A percentile compares a stretch with the other conserved stretches of the same genome.
These are phyloP conservation scores for Solanum chaucha DNA, from an alignment of 257 asterid genomes.

Conservation along the genomic window DNA sequence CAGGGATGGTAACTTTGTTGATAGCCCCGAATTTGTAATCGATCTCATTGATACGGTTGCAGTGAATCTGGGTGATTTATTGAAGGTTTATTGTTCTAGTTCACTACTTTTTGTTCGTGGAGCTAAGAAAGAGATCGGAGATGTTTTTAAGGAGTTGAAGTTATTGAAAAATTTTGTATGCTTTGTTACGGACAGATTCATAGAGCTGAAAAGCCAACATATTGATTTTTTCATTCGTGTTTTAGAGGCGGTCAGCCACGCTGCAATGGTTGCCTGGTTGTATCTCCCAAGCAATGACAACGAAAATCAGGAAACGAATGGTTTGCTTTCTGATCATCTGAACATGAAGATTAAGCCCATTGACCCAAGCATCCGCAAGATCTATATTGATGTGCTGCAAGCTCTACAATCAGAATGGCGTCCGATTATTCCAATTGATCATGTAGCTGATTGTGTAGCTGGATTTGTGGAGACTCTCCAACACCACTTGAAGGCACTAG, in stretches of 20 bases:
- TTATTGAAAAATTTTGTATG: background rate
- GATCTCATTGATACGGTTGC: background rate
- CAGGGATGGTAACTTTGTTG: background rate
- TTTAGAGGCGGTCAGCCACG: background rate
- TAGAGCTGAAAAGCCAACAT: background rate
- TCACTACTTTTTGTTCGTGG: background rate
- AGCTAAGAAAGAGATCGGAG: background rate
- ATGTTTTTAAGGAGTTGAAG: background rate
- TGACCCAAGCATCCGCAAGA: background rate
- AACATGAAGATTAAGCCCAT: background rate
- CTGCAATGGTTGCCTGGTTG: background rate
- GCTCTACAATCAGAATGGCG: background rate
- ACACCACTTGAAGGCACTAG: background rate
- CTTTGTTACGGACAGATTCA: background rate
- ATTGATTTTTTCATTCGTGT: background rate
- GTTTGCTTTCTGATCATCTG: background rate
- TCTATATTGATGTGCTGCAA: background rate
- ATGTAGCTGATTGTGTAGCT: too few species aligned
- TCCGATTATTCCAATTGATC: background rate
- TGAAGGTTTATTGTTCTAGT: background rate
- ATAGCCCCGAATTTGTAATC: fast-evolving
- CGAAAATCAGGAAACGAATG: background rate
- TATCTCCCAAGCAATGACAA: background rate
- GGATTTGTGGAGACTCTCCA: background rate
- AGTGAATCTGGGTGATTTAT: background rate